These are phyloP conservation scores for Botrytis deweyae DNA, from an alignment of 2,329 filamentous ascomycete species.

Conservation along the genomic window DNA sequence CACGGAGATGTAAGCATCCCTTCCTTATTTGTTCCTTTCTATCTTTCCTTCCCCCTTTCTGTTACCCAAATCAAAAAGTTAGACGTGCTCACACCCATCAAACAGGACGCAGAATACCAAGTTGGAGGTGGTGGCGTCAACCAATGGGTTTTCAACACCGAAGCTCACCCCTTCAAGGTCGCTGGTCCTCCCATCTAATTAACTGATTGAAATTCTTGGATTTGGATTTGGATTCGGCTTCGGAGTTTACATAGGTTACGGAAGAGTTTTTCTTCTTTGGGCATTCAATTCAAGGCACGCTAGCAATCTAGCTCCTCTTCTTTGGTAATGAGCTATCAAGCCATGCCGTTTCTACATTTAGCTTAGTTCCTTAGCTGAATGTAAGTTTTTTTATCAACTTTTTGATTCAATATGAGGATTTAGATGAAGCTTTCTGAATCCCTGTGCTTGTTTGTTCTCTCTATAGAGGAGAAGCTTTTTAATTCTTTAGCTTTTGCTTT, in stretches of 20 bases:
- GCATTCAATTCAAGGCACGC: neutral
- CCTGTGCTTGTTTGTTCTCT: neutral
- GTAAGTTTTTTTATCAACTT: neutral
- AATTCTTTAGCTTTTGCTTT: neutral
- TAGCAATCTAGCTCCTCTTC: neutral
- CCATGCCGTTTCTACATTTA: neutral
- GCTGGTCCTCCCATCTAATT: conserved; percentile 34
- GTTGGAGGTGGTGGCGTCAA: conserved; percentile 51
- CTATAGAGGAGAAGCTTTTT: neutral
- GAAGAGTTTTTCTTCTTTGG: neutral
- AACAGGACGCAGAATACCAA: conserved; percentile 50
- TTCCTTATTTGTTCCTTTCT: no score
- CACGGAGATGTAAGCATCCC: conserved; percentile 35
- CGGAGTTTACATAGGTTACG: neutral
- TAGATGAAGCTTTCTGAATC: no score
- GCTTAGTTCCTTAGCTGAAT: neutral
- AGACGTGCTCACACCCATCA: conserved; percentile 22
- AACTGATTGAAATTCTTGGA: neutral
- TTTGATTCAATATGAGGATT: neutral
- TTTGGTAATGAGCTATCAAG: neutral
- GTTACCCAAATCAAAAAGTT: neutral
- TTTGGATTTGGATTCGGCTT: neutral
- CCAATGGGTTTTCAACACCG: conserved; percentile 62
- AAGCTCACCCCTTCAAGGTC: conserved; percentile 60
- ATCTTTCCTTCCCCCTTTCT: no score